Evolutionary conservation across 176 grass and related monocot genomes (phyloP), one percentile per base, ranked within the genome.

Genomic region (Elaeis guineensis): DNA sequence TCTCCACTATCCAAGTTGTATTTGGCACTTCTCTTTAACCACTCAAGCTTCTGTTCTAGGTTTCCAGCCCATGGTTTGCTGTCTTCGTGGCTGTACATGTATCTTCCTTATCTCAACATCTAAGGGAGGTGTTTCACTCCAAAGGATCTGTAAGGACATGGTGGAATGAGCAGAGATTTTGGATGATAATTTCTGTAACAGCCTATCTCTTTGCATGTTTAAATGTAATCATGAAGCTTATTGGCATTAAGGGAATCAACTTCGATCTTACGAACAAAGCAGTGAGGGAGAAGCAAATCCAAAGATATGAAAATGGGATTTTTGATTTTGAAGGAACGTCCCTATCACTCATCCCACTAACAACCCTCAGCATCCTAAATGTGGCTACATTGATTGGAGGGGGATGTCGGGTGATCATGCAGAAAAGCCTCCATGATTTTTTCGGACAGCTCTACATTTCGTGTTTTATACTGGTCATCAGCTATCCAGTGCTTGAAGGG

Each of bases 81-180:
- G 35, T 18, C 18, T 76, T 76, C n/a, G 67, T 52, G 16, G 66
- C 70, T 16, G 69, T 68, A 26, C 64, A 76, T 65, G 65, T 4
- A 18, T 84, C 80, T 3, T 67, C 77, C 29, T 12, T n/a, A 26
- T 49, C 67, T 49, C 77, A 65, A 67, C 85, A 80, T 65, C 64
- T 84, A 54, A 19, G 58, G 2, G 85, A 89, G 71, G 85, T 71
- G 16, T 39, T 64, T 6, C 49, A 32, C 11, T 59, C 85, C 0
- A 71, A 32, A 21, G 44, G 52, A 0, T 2, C 65, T 0, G n/a
- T 78, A 5, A 63, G 3, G 5, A 23, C 80, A 6, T 89, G 77
- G 77, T 80, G 77, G 59, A 80, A 80, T 25, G 77, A 89, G 69
- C 77, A 80, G 61, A 60, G 77, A 67, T 74, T 77, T 51, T 84